phyloP scores from a whole-genome alignment of 768 basidiomycete genomes.

The Agaricus blazei region DNA sequence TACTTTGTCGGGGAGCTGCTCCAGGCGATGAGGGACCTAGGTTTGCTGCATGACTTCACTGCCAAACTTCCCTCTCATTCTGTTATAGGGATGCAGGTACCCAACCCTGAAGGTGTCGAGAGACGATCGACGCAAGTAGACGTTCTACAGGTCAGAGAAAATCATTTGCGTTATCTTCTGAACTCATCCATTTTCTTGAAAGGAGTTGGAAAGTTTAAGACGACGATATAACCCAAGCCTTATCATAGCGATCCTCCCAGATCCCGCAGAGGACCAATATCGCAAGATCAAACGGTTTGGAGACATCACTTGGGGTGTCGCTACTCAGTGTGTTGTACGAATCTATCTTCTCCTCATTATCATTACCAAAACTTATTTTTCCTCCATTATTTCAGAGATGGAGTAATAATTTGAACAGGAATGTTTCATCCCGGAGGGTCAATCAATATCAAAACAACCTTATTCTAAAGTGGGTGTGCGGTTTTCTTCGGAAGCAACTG shows the following conservation, averaged over 20 bases:
- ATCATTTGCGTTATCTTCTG: too few species aligned
- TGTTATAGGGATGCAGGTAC: neutral
- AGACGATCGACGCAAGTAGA: neutral
- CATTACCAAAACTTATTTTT: neutral
- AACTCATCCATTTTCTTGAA: too few species aligned
- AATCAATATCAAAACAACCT: constrained; percentile 56
- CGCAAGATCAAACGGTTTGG: constrained; percentile 25
- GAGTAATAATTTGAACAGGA: constrained; percentile 5
- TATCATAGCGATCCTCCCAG: constrained; percentile 25
- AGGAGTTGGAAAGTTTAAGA: constrained; percentile 12
- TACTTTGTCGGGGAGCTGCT: constrained; percentile 18
- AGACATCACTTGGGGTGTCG: constrained; percentile 46
- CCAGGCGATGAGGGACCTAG: constrained; percentile 19
- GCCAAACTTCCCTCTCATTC: neutral
- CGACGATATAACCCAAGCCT: constrained; percentile 13
- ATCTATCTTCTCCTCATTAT: neutral
- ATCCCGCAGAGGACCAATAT: constrained; percentile 23
- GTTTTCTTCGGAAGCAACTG: neutral
- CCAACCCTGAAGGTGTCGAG: neutral
- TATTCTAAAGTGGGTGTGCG: constrained; percentile 39
- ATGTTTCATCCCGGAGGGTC: constrained; percentile 16
- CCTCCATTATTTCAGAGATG: neutral
- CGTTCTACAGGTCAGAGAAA: neutral
- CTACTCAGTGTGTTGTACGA: constrained; percentile 61
- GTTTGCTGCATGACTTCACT: constrained; percentile 7